Conservation (phyloP, 331 rosid species). For the Cydonia oblonga region DNA sequence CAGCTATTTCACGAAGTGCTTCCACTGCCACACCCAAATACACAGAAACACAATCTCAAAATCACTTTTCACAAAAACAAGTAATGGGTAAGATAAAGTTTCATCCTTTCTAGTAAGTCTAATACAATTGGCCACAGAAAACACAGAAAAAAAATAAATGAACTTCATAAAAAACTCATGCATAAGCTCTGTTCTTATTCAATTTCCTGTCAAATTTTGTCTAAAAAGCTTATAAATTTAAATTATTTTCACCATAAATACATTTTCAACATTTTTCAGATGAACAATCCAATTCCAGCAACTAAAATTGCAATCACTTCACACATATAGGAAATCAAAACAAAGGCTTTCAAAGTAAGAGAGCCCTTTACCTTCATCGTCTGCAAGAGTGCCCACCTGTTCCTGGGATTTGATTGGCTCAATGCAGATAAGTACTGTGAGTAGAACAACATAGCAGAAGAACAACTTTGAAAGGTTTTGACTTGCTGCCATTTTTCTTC, state of each 20-base stretch:
- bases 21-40: constrained; percentile 13
- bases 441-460: not conserved
- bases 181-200: too few species aligned
- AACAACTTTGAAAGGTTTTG: not conserved
- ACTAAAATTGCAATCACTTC: not conserved
- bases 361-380: not conserved
- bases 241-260: too few species aligned
- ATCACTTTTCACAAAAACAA: not conserved
- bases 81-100: not conserved
- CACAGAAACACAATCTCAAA: not conserved
- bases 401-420: constrained; percentile 3
- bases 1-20: constrained; percentile 20
- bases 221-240: too few species aligned
- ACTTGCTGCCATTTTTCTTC: not conserved
- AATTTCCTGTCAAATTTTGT: too few species aligned
- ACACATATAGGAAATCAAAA: not conserved
- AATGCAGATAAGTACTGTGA: not conserved
- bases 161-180: too few species aligned
- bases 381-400: constrained; percentile 1
- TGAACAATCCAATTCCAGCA: too few species aligned
- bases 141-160: too few species aligned
- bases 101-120: not conserved
- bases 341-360: not conserved
- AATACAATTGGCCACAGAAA: too few species aligned
- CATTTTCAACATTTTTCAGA: too few species aligned